Conservation (phyloP, 140 eudicot genomes). For the Anethum foeniculum region DNA sequence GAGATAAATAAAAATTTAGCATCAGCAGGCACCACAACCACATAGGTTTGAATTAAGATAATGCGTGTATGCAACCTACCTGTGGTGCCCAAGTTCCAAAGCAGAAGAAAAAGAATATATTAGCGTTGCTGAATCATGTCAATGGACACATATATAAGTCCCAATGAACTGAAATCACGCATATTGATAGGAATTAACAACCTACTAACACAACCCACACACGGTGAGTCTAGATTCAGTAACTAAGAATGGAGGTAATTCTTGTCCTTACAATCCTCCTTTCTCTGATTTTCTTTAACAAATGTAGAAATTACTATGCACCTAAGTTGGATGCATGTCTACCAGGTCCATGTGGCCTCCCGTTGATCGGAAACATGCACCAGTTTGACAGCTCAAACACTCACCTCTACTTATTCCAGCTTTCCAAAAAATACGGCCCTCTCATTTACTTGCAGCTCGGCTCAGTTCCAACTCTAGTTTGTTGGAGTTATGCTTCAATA, state of each 20-base stretch:
- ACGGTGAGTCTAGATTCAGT: neutral
- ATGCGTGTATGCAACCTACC: no score
- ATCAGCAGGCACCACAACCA: no score
- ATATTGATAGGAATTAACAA: no score
- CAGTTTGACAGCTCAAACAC: constrained; percentile 1
- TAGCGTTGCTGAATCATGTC: no score
- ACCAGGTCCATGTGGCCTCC: constrained; percentile 6
- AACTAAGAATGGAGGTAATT: neutral
- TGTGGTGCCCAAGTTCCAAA: no score
- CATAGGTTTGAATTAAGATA: no score
- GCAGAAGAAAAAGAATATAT: no score
- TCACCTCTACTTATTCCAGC: constrained; percentile 1
- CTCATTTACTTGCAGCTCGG: neutral
- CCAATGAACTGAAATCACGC: no score
- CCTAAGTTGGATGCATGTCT: neutral
- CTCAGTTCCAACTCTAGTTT: constrained; percentile 5
- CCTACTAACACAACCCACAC: no score
- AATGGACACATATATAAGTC: no score
- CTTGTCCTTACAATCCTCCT: neutral
- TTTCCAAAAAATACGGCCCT: neutral
- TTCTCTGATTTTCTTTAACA: neutral
- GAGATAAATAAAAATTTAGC: no score
- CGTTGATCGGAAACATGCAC: constrained; percentile 7
- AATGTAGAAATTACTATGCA: neutral
- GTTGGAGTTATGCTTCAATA: no score